Conservation (phyloP, 352 stramenopile species). For the Globisporangium ultimum region DNA sequence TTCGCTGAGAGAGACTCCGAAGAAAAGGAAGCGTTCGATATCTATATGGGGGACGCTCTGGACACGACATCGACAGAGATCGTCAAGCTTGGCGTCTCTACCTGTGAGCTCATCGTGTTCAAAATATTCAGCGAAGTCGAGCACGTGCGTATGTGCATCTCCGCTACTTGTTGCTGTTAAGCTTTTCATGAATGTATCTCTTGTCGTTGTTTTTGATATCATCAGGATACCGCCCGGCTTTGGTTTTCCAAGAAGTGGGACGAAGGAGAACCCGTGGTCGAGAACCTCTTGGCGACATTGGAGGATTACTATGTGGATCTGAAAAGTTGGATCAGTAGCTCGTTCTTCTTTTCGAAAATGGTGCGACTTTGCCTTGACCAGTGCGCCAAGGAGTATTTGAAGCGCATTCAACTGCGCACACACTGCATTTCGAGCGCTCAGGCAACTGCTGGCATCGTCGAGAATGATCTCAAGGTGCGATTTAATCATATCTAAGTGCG, state of each 20-base stretch:
- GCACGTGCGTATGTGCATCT: constrained; percentile 29
- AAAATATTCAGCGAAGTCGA: constrained; percentile 85
- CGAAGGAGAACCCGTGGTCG: constrained; percentile 66
- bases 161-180: not conserved
- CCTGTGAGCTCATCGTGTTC: constrained; percentile 59
- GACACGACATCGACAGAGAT: constrained; percentile 80
- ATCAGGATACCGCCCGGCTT: constrained; percentile 58
- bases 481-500: constrained; percentile 12
- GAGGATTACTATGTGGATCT: constrained; percentile 79
- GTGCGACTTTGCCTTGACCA: constrained; percentile 69
- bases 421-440: constrained; percentile 48
- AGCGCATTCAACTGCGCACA: constrained; percentile 54
- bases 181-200: not conserved
- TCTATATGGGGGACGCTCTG: constrained; percentile 69
- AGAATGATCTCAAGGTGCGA: constrained; percentile 49
- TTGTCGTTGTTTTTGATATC: constrained; percentile 2
- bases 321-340: constrained; percentile 69
- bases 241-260: constrained; percentile 88
- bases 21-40: constrained; percentile 75
- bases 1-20: constrained; percentile 71
- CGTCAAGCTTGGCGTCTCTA: constrained; percentile 61
- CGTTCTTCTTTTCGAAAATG: constrained; percentile 85
- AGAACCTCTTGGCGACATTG: constrained; percentile 69
- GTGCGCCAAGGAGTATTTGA: constrained; percentile 62
- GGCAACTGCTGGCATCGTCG: constrained; percentile 35